Conservation (phyloP, 106 monocot species). For the Acorus gramineus region DNA sequence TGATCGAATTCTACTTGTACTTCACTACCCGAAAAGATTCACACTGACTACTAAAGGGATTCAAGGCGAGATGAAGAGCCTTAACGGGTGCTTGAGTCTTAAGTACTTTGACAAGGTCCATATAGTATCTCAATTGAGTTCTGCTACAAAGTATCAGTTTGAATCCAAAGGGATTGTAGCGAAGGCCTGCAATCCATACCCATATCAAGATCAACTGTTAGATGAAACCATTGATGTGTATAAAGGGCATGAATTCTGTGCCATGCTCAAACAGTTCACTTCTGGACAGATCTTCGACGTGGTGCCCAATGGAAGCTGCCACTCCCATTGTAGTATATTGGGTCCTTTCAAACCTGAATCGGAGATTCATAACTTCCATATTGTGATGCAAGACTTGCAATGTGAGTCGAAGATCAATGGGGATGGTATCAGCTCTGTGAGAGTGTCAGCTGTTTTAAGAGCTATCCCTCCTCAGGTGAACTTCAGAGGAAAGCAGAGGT, state of each 20-base stretch:
- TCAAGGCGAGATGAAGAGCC: conserved; percentile 38
- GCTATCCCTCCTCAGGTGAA: conserved; percentile 27
- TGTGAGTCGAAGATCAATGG: conserved; percentile 23
- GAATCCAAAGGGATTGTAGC: conserved; percentile 31
- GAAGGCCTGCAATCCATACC: conserved; percentile 48
- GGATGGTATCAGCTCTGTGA: conserved; percentile 19
- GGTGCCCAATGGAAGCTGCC: conserved; percentile 58
- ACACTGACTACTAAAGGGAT: conserved; percentile 38
- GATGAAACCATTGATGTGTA: conserved; percentile 21
- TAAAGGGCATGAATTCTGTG: conserved; percentile 33
- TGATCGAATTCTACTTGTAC: conserved; percentile 31
- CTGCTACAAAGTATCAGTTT: conserved; percentile 43
- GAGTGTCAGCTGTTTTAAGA: conserved; percentile 46
- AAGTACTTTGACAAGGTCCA: conserved; percentile 42
- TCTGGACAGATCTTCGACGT: conserved; percentile 23
- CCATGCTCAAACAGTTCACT: conserved; percentile 32
- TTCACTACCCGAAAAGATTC: conserved; percentile 42
- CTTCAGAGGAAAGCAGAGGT: conserved; percentile 14
- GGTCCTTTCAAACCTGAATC: conserved; percentile 40
- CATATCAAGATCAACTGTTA: conserved; percentile 25
- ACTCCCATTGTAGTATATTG: conserved; percentile 41
- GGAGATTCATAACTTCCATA: conserved; percentile 22
- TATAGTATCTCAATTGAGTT: background rate
- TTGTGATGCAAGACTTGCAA: conserved; percentile 52
- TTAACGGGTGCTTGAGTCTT: conserved; percentile 19